Base-by-base conservation (phyloP, 192 early-diverging fungal species). In the Coemansia sp. region DNA sequence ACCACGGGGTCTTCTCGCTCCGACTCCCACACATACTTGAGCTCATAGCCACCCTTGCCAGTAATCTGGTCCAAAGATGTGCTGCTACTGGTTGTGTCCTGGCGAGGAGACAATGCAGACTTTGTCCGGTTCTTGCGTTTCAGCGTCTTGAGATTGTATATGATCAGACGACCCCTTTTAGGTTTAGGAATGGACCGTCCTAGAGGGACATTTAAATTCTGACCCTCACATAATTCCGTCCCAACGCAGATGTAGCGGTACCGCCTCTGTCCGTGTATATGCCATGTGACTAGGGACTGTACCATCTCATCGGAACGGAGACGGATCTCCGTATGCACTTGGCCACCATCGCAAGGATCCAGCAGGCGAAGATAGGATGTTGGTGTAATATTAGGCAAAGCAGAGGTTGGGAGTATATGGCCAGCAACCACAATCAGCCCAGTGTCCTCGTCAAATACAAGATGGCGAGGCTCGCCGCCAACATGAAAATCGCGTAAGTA, bases 1-100 rank as follows among this genome's bases (percentile, higher is more conserved):
- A 49, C 37, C 12, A 81, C 74, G 32, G 73, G 61, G 3, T 61
- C 65, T 8, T 18, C 22, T 11, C 79, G 69, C 52, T 61, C 69
- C 4, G 79, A 81, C 48, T 76, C 79, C 79, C 79, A 81, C 26
- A 76, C 71, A 47, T 69, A 76, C 10, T 66, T 68, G n/a, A 81
- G 74, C 64, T 75, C 78, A 18, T 68, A 76, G 26, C 48, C 57
- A 8, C 60, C 41, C 15, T 26, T n/a, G 18, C 4, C 9, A 18
- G 1, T 1, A 3, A 40, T 49, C 22, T 41, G 51, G 21, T 43
- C 13, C 18, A 41, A 10, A 19, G 67, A n/a, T 46, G 43, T 40
- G 47, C 18, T 61, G 36, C 42, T 13, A n/a, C n/a, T n/a, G 6
- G 56, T 37, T 15, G 41, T 45, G 9, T 10, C 22, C 18, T 40